Evolutionary conservation across 495 filamentous ascomycete genomes (phyloP), one percentile per base, ranked within the genome.

Genomic region (Bryoglossum gracile): DNA sequence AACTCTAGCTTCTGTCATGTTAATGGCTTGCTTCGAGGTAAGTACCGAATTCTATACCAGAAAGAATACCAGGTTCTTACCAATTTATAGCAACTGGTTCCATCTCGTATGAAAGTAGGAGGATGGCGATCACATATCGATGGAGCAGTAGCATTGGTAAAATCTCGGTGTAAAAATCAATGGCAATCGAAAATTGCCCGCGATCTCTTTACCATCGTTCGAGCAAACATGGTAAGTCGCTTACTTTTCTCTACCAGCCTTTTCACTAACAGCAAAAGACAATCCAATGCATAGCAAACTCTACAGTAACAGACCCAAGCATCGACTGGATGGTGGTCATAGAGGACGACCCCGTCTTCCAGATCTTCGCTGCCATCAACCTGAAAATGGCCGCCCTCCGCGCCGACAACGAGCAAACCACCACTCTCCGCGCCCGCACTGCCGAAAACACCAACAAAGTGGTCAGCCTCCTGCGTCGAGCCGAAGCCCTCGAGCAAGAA

Each of bases 21-120:
- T 83, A 14, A 63, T 84, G 46, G 76, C 75, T 0, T 68, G 76
- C 10, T 86, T 78, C 46, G 81, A 86, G 71, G 80, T 82, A 57
- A 38, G 66, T 59, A 3, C n/a, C 19, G 10, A 33, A 8, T 17
- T 39, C 23, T 8, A 8, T 23, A 5, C 11, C 4, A n/a, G 8
- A 17, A 16, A n/a, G n/a, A 10, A 2, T 9, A 16, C n/a, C 13
- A 1, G 13, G 3, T 3, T 11, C 43, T 53, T 9, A 34, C 17
- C 11, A 9, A 34, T 8, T n/a, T 32, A 40, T 33, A 57, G 69
- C 73, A 67, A 44, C 70, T 76, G 19, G 65, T 68, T 23, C 68
- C 73, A 2, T 71, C 65, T 35, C 61, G 71, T 26, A 57, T 69
- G 40, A 68, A 65, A n/a, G 64, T 68, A 35, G 60, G 65, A 19